Conservation (phyloP, 345 rosid species). For the Alliaria petiolata region DNA sequence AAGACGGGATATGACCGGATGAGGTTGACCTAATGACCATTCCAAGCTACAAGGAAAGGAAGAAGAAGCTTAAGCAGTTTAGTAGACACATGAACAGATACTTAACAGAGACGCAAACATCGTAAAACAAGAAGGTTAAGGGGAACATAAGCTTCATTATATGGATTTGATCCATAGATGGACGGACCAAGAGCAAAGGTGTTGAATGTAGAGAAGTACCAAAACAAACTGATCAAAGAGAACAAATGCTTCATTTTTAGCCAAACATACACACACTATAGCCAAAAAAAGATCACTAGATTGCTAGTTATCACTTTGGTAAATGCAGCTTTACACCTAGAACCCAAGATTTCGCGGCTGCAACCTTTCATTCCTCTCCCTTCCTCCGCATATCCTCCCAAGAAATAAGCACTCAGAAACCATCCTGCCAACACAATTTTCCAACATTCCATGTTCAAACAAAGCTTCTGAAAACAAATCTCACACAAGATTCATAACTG, state of each 20-base stretch:
- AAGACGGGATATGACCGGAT: constrained; percentile 56
- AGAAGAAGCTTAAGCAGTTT: too few species aligned
- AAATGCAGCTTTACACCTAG: constrained; percentile 53
- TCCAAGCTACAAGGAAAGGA: constrained; percentile 45
- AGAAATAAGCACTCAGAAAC: constrained; percentile 91
- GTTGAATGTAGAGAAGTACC: background rate
- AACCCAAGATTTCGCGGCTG: constrained; percentile 87
- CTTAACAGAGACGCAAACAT: background rate
- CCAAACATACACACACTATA: background rate
- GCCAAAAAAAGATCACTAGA: background rate
- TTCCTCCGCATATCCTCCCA: constrained; percentile 81
- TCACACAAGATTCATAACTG: background rate
- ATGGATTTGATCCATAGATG: background rate
- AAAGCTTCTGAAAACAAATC: background rate
- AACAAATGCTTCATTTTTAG: background rate
- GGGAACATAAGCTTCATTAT: background rate
- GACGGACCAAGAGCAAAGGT: background rate
- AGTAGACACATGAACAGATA: background rate
- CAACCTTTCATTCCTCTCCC: constrained; percentile 80
- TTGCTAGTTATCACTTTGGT: background rate
- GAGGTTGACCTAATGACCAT: constrained; percentile 47
- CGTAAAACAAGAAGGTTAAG: too few species aligned
- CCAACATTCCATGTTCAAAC: background rate
- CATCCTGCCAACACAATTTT: constrained; percentile 50
- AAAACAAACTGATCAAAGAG: background rate